phyloP scores from a whole-genome alignment of 352 stramenopile species.

The Bremia lactucae region DNA sequence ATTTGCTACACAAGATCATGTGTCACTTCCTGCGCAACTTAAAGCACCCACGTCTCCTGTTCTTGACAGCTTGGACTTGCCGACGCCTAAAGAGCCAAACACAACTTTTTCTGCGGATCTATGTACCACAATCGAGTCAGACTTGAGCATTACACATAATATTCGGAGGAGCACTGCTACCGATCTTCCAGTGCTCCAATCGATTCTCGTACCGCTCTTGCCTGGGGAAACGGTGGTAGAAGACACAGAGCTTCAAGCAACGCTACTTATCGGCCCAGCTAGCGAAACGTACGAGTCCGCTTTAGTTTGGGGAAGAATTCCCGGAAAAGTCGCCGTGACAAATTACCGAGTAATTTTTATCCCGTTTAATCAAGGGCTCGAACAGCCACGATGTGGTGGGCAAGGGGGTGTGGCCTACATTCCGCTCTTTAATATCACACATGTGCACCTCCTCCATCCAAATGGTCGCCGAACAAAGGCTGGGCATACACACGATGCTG shows the following conservation, averaged over 20 bases:
- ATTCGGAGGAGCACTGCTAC: constrained; percentile 3
- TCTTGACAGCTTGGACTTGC: constrained; percentile 13
- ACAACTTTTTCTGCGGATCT: constrained; percentile 15
- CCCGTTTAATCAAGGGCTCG: constrained; percentile 39
- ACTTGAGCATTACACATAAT: constrained; percentile 14
- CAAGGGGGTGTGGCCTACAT: constrained; percentile 51
- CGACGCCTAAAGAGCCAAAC: constrained; percentile 10
- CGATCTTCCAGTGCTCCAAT: constrained; percentile 8
- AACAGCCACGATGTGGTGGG: constrained; percentile 20
- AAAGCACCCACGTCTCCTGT: constrained; percentile 17
- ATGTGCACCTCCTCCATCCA: constrained; percentile 46
- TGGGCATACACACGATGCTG: constrained; percentile 38
- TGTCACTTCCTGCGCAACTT: constrained; percentile 13
- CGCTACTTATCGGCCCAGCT: constrained; percentile 46
- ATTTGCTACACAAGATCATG: constrained; percentile 13
- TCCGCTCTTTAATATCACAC: constrained; percentile 61
- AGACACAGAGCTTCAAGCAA: constrained; percentile 37
- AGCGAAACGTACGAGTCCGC: constrained; percentile 49
- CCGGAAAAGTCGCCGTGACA: constrained; percentile 50
- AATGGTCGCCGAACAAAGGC: constrained; percentile 43
- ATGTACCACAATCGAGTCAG: constrained; percentile 14
- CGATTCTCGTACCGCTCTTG: constrained; percentile 22
- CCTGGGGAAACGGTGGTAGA: constrained; percentile 33
- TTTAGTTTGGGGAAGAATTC: constrained; percentile 52
- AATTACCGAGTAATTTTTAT: constrained; percentile 76